phyloP scores from a whole-genome alignment of 495 filamentous ascomycete genomes.

The Pseudoneurospora amorphoporcata region DNA sequence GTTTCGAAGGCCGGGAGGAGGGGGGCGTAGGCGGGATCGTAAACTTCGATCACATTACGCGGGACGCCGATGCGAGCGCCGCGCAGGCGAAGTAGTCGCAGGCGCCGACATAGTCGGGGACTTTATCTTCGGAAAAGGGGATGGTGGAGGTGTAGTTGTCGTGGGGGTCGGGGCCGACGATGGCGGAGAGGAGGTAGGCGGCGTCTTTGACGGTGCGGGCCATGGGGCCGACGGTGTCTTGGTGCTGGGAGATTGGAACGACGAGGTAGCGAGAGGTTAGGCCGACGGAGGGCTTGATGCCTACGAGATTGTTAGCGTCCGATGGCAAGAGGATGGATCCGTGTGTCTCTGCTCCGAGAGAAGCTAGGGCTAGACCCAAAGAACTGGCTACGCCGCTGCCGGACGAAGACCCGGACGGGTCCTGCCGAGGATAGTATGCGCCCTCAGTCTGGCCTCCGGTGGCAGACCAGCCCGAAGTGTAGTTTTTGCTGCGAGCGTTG shows the following conservation, averaged over 20 bases:
- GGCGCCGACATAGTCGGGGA: constrained; percentile 35
- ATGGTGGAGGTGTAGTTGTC: constrained; percentile 39
- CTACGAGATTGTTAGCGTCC: constrained; percentile 34
- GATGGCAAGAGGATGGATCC: constrained; percentile 31
- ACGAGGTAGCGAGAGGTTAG: constrained; percentile 51
- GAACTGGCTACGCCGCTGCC: constrained; percentile 18
- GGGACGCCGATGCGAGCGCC: constrained; percentile 56
- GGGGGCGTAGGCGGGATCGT: not conserved
- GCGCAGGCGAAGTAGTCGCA: constrained; percentile 47
- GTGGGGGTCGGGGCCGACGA: constrained; percentile 42
- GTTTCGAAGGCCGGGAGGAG: constrained; percentile 11
- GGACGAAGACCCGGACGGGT: constrained; percentile 24
- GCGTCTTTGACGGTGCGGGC: constrained; percentile 52
- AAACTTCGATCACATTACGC: constrained; percentile 23
- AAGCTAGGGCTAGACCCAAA: constrained; percentile 24
- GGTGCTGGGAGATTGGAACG: constrained; percentile 50
- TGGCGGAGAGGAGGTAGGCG: constrained; percentile 52
- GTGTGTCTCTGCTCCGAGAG: constrained; percentile 28
- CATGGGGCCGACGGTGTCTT: constrained; percentile 59
- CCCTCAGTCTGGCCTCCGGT: constrained; percentile 33
- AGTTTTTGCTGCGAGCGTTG: constrained; percentile 24
- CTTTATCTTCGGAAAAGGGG: constrained; percentile 19
- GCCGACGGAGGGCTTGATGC: constrained; percentile 60
- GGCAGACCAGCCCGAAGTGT: constrained; percentile 36
- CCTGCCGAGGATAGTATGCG: constrained; percentile 31